Evolutionary conservation across 768 basidiomycete genomes (phyloP).

Genomic region (Holtermannia corniformis): DNA sequence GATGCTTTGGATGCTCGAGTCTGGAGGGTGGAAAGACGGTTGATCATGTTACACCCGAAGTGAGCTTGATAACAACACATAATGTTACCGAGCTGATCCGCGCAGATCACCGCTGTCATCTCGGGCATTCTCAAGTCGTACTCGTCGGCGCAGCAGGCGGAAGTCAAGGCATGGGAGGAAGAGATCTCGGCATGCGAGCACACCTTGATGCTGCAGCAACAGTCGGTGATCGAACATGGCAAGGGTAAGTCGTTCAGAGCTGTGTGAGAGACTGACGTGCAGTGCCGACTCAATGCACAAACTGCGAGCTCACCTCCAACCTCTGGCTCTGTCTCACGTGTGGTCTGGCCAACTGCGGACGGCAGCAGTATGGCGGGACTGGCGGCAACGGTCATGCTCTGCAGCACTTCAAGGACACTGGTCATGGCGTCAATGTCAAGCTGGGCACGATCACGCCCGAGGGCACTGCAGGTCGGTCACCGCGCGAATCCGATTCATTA

Average conservation of each 20-base stretch:
- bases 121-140: conserved; percentile 67
- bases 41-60: conserved; percentile 25
- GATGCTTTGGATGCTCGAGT: conserved; percentile 62
- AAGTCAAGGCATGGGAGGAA: conserved; percentile 97
- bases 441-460: conserved; percentile 94
- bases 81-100: conserved; percentile 2
- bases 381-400: conserved; percentile 88
- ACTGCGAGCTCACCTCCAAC: conserved; percentile 80
- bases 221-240: conserved; percentile 22
- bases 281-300: conserved; percentile 72
- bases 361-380: conserved; percentile 67
- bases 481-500: not conserved
- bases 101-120: conserved; percentile 51
- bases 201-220: conserved; percentile 51
- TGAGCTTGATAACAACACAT: not conserved
- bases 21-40: conserved; percentile 17
- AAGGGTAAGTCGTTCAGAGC: conserved; percentile 13
- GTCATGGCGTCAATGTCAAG: conserved; percentile 79
- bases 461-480: conserved; percentile 65
- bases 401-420: conserved; percentile 59
- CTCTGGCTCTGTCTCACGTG: conserved; percentile 93
- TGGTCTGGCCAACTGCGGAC: conserved; percentile 79
- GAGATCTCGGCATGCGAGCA: conserved; percentile 84
- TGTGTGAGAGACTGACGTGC: not conserved
- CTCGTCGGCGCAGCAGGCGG: conserved; percentile 83